Conservation (phyloP, 2,329 filamentous ascomycete species). For the Ascosphaera acerosa region DNA sequence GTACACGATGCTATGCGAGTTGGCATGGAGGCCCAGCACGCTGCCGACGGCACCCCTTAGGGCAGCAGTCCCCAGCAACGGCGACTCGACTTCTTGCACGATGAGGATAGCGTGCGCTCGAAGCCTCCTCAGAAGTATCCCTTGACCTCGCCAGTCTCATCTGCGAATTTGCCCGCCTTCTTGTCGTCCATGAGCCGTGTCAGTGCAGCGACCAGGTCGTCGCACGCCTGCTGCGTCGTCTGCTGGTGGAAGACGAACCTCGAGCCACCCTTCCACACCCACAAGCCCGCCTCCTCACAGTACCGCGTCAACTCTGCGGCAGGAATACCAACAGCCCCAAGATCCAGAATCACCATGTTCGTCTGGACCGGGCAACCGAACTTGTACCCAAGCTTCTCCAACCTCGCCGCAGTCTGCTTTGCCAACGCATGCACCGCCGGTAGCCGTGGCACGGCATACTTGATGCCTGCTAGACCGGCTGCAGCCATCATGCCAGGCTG, state of each 20-base stretch:
- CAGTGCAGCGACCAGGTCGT: conserved; percentile 7
- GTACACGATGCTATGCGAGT: too few relatives aligned
- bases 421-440: conserved; percentile 8
- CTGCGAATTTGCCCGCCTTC: conserved; percentile 5
- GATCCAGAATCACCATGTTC: conserved; percentile 10
- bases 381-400: conserved; percentile 7
- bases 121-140: conserved; percentile 1
- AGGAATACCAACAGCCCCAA: conserved; percentile 7
- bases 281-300: conserved; percentile 6
- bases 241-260: conserved; percentile 10
- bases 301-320: conserved; percentile 7
- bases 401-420: conserved; percentile 6
- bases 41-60: too few relatives aligned
- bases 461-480: conserved; percentile 8
- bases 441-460: conserved; percentile 7
- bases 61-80: too few relatives aligned
- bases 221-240: conserved; percentile 7
- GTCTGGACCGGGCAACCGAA: conserved; percentile 9
- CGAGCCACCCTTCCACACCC: conserved; percentile 6
- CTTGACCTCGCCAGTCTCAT: conserved; percentile 1
- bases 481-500: conserved; percentile 12
- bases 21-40: too few relatives aligned
- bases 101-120: too few relatives aligned
- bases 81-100: too few relatives aligned
- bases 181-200: conserved; percentile 8